Percentiles rank a stretch among this genome's conserved stretches.
Conservation (phyloP, 2,329 filamentous ascomycete species). For the Microdochium paspali region DNA sequence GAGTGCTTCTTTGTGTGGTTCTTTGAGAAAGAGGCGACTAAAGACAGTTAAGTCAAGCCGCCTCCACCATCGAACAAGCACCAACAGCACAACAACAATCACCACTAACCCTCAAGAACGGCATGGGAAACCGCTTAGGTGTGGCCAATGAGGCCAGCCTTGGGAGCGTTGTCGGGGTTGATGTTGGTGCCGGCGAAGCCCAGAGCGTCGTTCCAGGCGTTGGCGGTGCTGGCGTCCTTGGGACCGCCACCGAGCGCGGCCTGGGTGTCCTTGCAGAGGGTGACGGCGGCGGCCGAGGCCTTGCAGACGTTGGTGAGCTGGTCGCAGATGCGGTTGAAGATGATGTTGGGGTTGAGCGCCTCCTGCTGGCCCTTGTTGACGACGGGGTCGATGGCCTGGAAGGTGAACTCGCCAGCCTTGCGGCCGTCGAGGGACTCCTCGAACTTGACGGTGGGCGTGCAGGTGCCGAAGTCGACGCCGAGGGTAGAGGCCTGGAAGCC, state of each 20-base stretch:
- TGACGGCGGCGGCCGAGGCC: constrained; percentile 49
- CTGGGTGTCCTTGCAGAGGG: constrained; percentile 42
- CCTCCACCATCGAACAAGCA: constrained; percentile 1
- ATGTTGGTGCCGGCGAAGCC: constrained; percentile 27
- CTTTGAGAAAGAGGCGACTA: neutral
- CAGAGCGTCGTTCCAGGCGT: constrained; percentile 29
- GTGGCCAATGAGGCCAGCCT: constrained; percentile 26
- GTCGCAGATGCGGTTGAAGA: constrained; percentile 63
- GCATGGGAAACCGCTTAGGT: constrained; percentile 11
- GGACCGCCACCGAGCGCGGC: constrained; percentile 20
- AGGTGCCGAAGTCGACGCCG: constrained; percentile 41
- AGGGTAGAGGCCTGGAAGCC: constrained; percentile 20
- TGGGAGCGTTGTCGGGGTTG: constrained; percentile 27
- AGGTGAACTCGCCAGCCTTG: constrained; percentile 51
- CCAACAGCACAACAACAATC: neutral
- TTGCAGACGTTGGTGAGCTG: constrained; percentile 58
- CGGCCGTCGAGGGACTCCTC: constrained; percentile 48
- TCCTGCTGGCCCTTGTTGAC: constrained; percentile 55
- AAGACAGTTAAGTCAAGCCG: neutral
- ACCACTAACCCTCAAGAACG: no score
- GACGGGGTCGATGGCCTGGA: constrained; percentile 54
- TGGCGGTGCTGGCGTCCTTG: constrained; percentile 24
- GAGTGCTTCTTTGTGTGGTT: neutral
- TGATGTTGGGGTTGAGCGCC: constrained; percentile 63
- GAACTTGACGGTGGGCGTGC: constrained; percentile 49